Base-by-base conservation (phyloP, 768 basidiomycete species). In the Calocybe indica region DNA sequence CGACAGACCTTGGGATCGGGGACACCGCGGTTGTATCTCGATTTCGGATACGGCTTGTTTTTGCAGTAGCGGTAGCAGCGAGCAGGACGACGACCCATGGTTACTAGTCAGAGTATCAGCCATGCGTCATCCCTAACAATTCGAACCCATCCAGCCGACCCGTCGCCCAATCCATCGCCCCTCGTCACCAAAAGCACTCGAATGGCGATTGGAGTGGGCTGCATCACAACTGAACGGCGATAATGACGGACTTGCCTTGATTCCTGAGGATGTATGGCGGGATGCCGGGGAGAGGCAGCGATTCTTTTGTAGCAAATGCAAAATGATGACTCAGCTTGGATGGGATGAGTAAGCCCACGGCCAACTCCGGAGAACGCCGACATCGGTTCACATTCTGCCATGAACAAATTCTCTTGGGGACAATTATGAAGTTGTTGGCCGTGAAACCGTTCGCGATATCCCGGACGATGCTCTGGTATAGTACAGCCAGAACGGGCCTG, bases 31-130 rank as follows among this genome's bases (percentile, higher is more conserved):
- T 95, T 95, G 79, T 95, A 95, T 63, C 92, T 73, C 46, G 85
- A 89, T 73, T 92, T 94, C 49, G 90, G 92, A 76, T 89, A 94
- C 22, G 95, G 93, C 83, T 98, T 97, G 82, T 94, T 95, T 76
- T 97, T 97, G 82, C 93, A 97, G 78, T 97, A 97, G 58, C 93
- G 87, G 77, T 95, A 95, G 83, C 92, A 96, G 62, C 90, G 87
- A 72, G 93, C 92, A 55, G 93, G 92, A 78, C 92, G 90, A 68
- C 92, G 91, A 80, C 93, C 93, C 93, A 96, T 96, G 60, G 42
- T 79, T 65, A 47, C 52, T 61, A 62, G 46, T 54, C 13, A 30
- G 47, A n/a, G 7, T 3, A 43, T 33, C 28, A n/a, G 10, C 29
- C 1, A 31, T 43, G 13, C 42, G 35, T 32, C 42, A 31, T 7